These are phyloP conservation scores for Cryptococcus floricola DNA, from an alignment of 1,284 basidiomycete genomes.

Conservation along the genomic window DNA sequence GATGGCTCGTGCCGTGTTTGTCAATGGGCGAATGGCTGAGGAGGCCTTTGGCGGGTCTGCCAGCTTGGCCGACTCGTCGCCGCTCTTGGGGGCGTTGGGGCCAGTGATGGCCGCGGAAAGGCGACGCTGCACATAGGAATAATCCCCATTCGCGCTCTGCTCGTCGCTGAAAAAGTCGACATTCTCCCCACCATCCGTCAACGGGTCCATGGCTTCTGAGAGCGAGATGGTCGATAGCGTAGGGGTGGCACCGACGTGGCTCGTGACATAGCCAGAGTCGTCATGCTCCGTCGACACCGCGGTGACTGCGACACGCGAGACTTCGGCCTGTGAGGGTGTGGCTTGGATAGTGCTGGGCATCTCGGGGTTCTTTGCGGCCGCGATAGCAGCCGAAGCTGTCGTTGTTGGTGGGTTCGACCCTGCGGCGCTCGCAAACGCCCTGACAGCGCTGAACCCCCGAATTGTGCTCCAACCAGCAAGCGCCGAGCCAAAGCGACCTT, in stretches of 20 bases:
- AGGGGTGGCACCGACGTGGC: conserved; percentile 31
- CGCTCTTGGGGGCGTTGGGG: neutral
- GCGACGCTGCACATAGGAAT: conserved; percentile 14
- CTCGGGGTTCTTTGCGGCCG: neutral
- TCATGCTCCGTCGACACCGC: conserved; percentile 19
- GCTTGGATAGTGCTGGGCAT: conserved; percentile 12
- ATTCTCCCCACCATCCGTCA: conserved; percentile 26
- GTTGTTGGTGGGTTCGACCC: neutral
- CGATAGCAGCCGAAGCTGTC: conserved; percentile 9
- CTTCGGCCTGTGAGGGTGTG: conserved; percentile 27
- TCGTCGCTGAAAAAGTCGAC: conserved; percentile 35
- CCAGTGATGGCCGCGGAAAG: neutral
- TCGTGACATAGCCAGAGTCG: conserved; percentile 7
- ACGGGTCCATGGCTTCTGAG: conserved; percentile 39
- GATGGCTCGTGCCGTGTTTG: conserved; percentile 29
- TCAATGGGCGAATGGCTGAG: conserved; percentile 27
- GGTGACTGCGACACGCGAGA: conserved; percentile 33
- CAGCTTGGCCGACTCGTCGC: neutral
- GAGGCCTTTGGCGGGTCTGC: conserved; percentile 3
- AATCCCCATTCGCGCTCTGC: conserved; percentile 26
- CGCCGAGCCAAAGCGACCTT: conserved; percentile 28
- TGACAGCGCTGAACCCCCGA: conserved; percentile 29
- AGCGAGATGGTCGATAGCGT: conserved; percentile 43
- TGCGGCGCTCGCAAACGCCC: conserved; percentile 28
- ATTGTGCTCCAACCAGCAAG: conserved; percentile 22